Conservation (phyloP, 495 filamentous ascomycete genomes). For the Sporormia fimetaria region DNA sequence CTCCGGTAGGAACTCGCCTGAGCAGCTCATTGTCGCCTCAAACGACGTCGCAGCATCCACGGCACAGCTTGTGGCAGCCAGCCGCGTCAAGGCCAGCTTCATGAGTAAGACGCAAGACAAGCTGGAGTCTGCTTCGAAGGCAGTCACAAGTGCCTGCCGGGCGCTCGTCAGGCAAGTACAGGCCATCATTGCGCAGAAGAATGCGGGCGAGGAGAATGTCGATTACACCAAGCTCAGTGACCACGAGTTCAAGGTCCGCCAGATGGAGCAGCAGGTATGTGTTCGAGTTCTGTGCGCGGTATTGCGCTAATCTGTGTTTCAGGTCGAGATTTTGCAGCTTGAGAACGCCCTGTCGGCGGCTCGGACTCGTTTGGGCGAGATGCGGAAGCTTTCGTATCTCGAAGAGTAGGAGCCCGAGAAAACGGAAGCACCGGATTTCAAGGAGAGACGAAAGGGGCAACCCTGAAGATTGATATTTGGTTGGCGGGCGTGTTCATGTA, state of each 20-base stretch:
- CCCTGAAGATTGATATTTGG: too few relatives aligned
- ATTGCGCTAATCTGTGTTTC: constrained; percentile 1
- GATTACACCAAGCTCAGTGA: constrained; percentile 79
- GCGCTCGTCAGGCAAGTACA: constrained; percentile 87
- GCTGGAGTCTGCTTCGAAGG: constrained; percentile 83
- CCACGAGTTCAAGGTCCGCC: constrained; percentile 94
- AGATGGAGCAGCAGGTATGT: constrained; percentile 99
- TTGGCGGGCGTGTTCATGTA: too few relatives aligned
- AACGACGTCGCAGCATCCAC: constrained; percentile 95
- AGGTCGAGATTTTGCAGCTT: constrained; percentile 96
- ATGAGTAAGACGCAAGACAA: constrained; percentile 93
- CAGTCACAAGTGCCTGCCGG: constrained; percentile 79
- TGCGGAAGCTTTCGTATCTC: constrained; percentile 97
- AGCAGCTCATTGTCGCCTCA: constrained; percentile 94
- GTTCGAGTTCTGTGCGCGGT: constrained; percentile 2
- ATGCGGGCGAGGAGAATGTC: constrained; percentile 70
- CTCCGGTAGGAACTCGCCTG: constrained; percentile 76
- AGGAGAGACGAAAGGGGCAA: too few relatives aligned
- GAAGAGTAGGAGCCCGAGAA: constrained; percentile 61
- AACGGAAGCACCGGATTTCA: too few relatives aligned
- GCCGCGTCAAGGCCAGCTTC: constrained; percentile 92
- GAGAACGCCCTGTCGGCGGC: constrained; percentile 79
- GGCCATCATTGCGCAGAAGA: constrained; percentile 76
- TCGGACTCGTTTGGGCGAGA: constrained; percentile 78
- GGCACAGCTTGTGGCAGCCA: constrained; percentile 90